Base-by-base conservation (phyloP, 495 filamentous ascomycete species). In the Aspergillus bridgeri region DNA sequence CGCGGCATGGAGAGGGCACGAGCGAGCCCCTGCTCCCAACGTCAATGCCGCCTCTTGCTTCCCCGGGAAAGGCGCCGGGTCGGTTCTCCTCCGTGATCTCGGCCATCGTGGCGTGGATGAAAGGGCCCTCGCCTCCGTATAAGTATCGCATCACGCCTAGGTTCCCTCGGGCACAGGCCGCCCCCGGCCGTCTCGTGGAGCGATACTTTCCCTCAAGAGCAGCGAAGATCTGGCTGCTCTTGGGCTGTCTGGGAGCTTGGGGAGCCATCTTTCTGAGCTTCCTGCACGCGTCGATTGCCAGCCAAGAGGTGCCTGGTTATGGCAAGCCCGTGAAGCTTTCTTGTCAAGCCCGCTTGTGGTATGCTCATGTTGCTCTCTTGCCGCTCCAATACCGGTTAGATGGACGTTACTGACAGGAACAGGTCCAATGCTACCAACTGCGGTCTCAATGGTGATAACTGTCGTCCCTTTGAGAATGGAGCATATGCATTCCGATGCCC, bases 401-500 rank as follows among this genome's bases (percentile, higher is more conserved):
- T 54, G 25, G 19, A 20, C 21, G 18, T 46, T 17, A 25, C 22
- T 8, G 25, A 46, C 44, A 6, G 25, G 27, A 18, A 19, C 48
- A 78, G 75, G 75, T 58, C 43, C n/a, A 76, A 76, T 65, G 63
- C 69, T 2, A 84, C 83, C 24, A 75, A 78, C 11, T 94, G 90
- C 62, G 90, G 89, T 2, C 58, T 92, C 15, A 79, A 92, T 65
- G 90, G 89, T 1, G 79, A 84, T 50, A 68, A 78, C 57, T 94
- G 90, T 67, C 81, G 82, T 15, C 90, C 90, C 0, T 94, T 93
- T 65, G 80, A 79, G 54, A 78, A 82, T 42, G 78, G 77, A 42
- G 80, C 77, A 0, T 86, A 88, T 56, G 81, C 87, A 3, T 94
- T 94, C 64, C 79, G 85, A 45, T 94, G 90, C 63, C 88, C 89